Base-by-base conservation (phyloP, 1,284 basidiomycete genomes). In the Ceratorhiza oryzae-sativae region DNA sequence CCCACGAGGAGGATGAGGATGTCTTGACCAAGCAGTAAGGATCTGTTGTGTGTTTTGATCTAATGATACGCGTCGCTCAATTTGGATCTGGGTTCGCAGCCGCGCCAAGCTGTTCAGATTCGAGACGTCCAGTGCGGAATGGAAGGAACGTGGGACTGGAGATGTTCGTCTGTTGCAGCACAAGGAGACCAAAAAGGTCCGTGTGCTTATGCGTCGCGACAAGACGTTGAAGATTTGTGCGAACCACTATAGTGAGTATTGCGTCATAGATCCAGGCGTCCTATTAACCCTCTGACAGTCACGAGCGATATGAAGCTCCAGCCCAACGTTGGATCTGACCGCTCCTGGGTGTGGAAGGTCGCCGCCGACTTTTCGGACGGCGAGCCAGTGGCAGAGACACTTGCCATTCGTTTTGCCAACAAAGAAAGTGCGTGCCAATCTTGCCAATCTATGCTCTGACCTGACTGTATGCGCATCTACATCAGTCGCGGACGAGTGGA, bases 181-280 rank as follows among this genome's bases (percentile, higher is more conserved):
- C 86, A 95, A 92, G 83, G 87, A 88, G 79, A 92, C 90, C 51
- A 89, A 91, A 84, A 98, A 98, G 84, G 87, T 97, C 78, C 89
- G 97, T 74, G 88, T 99, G 75, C 95, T 99, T 80, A 99, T 99
- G 97, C 88, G 97, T 83, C 93, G 97, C 82, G 97, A 99, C 87
- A 98, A 98, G 90, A 99, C 97, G 58, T 87, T 96, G 82, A 99
- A 99, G 83, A 96, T 99, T 81, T 99, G 97, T 84, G 97, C 97
- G 74, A 99, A 99, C 86, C 97, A 99, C 84, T 84, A 88, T 77
- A 88, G 97, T 98, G 79, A 83, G 94, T 89, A 12, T 63, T 27
- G 20, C 48, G 58, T 60, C 12, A 27, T 25, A 63, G 53, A 60
- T 36, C 46, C 59, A 73, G 56, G 60, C 59, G 30, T 59, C 56